Base-by-base conservation (phyloP, 2,329 filamentous ascomycete genomes). In the Epichloe aotearoae region DNA sequence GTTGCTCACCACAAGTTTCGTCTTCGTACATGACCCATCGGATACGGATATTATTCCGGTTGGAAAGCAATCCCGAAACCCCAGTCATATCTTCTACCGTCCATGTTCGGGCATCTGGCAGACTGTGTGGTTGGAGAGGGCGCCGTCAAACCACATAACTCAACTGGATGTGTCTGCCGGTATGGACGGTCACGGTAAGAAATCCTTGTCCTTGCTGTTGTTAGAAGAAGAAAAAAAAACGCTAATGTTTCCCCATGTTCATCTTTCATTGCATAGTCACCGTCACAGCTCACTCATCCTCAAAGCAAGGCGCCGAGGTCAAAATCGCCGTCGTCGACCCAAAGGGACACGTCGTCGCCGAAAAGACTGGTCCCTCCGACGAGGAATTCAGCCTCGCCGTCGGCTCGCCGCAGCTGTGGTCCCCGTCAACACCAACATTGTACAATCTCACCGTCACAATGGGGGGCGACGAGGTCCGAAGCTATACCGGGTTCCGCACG, bases 81-180 rank as follows among this genome's bases (percentile, higher is more conserved):
- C 76, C 0, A 73, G 70, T 11, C 77, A 81, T 57, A 87, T 87
- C 53, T 87, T 84, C 62, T 87, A 87, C 61, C 80, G 79, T 0
- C 79, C 84, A 0, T 87, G 83, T 61, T 83, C 80, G 36, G 84
- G 84, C 5, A 86, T 88, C 55, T 88, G 84, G 84, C 83, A 86
- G 60, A 75, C 74, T 17, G 83, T 87, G 0, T 88, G 83, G 83
- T 66, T 88, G 2, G 79, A 84, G 60, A 71, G 76, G n/a, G 80
- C 75, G 0, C 78, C 83, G 0, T 54, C 65, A 0, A 72, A 76
- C 47, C 69, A 81, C 56, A 75, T 86, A 50, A 75, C 74, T 0
- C 69, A 75, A 40, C 65, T 86, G 2, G 77, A 85, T 54, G 59
- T 86, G 15, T 64, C 71, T 26, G 83, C 80, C 0, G 73, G 73